phyloP scores from a whole-genome alignment of 1,284 basidiomycete genomes.

The Sporisorium graminicola region DNA sequence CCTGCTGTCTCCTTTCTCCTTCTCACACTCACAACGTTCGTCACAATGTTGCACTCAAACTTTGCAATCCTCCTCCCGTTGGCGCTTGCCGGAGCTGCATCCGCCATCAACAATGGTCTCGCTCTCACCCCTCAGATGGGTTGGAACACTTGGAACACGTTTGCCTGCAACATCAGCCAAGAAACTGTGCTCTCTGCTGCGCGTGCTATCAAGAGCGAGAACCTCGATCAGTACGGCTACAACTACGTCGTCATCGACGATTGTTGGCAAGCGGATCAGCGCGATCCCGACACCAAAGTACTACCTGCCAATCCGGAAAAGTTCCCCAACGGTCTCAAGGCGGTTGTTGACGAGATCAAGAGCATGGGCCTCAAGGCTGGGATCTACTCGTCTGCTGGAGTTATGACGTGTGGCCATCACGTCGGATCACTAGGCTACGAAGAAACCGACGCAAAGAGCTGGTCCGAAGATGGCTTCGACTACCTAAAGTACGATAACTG shows the following conservation, averaged over 20 bases:
- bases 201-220: conserved; percentile 68
- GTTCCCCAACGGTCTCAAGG: conserved; percentile 73
- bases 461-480: conserved; percentile 19
- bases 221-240: conserved; percentile 45
- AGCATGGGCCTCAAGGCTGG: conserved; percentile 73
- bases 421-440: conserved; percentile 74
- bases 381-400: conserved; percentile 74
- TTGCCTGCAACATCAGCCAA: conserved; percentile 61
- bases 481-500: conserved; percentile 71
- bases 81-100: conserved; percentile 11
- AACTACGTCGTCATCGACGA: conserved; percentile 63
- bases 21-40: not conserved
- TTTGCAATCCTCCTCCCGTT: conserved; percentile 22
- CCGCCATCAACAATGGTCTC: conserved; percentile 29
- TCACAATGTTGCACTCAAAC: conserved; percentile 10
- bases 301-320: conserved; percentile 70
- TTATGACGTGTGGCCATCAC: conserved; percentile 63
- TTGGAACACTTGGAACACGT: conserved; percentile 67
- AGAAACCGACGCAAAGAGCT: conserved; percentile 72
- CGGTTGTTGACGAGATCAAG: conserved; percentile 72
- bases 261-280: conserved; percentile 70
- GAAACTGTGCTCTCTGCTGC: conserved; percentile 65
- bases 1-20: not conserved
- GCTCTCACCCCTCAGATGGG: conserved; percentile 39
- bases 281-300: conserved; percentile 71